These are phyloP conservation scores for Hypoxylon fragiforme DNA, from an alignment of 495 filamentous ascomycete genomes.

Conservation along the genomic window DNA sequence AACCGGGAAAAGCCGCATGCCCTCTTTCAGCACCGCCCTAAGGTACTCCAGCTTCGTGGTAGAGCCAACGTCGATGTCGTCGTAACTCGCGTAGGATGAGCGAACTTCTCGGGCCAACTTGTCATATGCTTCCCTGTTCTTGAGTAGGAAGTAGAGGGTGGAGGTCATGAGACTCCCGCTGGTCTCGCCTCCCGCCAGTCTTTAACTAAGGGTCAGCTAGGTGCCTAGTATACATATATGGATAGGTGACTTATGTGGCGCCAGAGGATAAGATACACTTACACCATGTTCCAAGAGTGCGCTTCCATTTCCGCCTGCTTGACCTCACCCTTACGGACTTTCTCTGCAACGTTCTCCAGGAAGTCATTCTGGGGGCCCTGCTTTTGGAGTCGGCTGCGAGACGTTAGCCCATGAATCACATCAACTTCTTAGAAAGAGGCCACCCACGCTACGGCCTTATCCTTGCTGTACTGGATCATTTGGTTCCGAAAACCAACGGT, in stretches of 20 bases:
- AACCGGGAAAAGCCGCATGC: conserved; percentile 42
- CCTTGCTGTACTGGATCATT: no score
- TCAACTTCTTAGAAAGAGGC: not conserved
- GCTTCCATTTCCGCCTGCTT: conserved; percentile 12
- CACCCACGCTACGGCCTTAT: no score
- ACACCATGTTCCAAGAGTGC: conserved; percentile 15
- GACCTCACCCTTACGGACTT: conserved; percentile 10
- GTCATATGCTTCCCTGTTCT: conserved; percentile 25
- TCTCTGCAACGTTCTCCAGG: conserved; percentile 6
- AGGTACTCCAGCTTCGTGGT: conserved; percentile 41
- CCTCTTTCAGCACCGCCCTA: conserved; percentile 49
- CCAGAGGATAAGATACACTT: no score
- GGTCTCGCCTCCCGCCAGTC: conserved; percentile 51
- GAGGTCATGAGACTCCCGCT: conserved; percentile 48
- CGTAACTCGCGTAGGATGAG: conserved; percentile 35
- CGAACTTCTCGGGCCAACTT: conserved; percentile 49
- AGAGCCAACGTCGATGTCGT: conserved; percentile 39
- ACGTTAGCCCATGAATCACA: not conserved
- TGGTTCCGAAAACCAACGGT: no score
- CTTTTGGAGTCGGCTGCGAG: conserved; percentile 1
- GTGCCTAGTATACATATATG: not conserved
- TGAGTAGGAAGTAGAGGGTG: conserved; percentile 42
- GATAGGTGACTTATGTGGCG: no score
- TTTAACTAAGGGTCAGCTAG: not conserved
- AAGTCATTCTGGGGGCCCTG: conserved; percentile 11